Conservation (phyloP, 208 protist species). For the Acanthamoeba lugdunensis region DNA sequence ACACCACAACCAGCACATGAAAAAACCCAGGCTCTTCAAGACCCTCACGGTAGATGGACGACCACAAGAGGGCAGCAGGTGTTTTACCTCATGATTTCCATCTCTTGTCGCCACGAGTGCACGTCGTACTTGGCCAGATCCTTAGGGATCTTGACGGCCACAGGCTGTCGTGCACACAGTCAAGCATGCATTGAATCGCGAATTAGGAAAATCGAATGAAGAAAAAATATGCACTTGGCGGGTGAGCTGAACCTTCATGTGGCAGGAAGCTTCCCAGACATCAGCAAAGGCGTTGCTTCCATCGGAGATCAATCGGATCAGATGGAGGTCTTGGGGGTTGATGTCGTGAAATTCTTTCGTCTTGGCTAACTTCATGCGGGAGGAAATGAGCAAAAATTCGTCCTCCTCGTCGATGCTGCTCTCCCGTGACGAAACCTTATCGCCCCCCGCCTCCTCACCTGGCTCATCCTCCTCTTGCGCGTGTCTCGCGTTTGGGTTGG, state of each 20-base stretch:
- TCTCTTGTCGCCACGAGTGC: constrained; percentile 51
- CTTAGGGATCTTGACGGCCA: constrained; percentile 64
- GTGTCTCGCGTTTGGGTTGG: background rate
- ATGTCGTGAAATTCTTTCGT: constrained; percentile 34
- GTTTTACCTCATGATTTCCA: constrained; percentile 71
- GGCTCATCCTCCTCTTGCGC: too few species aligned
- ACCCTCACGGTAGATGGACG: too few species aligned
- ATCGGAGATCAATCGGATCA: constrained; percentile 57
- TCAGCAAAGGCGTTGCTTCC: constrained; percentile 65
- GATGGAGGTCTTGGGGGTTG: background rate
- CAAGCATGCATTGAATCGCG: too few species aligned
- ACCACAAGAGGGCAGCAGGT: background rate
- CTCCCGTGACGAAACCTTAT: background rate
- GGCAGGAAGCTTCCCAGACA: constrained; percentile 64
- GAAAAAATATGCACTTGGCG: too few species aligned
- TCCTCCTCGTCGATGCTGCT: constrained; percentile 24
- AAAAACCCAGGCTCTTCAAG: too few species aligned
- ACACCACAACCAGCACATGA: background rate
- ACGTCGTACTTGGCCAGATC: constrained; percentile 47
- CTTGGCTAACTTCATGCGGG: background rate
- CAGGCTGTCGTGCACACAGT: constrained; percentile 38
- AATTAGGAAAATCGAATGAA: background rate
- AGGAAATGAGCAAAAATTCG: background rate
- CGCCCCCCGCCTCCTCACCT: background rate
- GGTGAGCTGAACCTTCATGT: constrained; percentile 56